These are phyloP conservation scores for Trichoderma harzianum DNA, from an alignment of 2,329 filamentous ascomycete species.

Conservation along the genomic window DNA sequence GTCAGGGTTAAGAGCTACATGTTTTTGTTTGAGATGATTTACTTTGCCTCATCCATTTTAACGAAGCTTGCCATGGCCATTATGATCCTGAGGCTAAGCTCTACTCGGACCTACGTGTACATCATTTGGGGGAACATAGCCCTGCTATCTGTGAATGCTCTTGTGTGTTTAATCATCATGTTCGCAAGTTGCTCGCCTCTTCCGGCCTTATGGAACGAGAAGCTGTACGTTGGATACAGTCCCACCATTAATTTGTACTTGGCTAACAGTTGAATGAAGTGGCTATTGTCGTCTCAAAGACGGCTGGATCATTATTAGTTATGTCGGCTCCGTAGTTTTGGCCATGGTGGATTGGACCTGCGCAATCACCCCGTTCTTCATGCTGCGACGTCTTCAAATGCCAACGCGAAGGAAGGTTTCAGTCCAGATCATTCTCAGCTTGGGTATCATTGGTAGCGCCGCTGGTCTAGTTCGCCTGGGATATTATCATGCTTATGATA, in stretches of 20 bases:
- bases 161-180: neutral
- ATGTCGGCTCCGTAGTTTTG: neutral
- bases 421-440: neutral
- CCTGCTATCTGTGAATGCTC: neutral
- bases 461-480: neutral
- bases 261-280: neutral
- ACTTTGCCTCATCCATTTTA: neutral
- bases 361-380: neutral
- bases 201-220: neutral
- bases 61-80: slow-evolving; percentile 5
- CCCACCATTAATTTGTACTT: neutral
- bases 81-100: neutral
- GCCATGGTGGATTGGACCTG: neutral
- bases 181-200: neutral
- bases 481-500: slow-evolving; percentile 2
- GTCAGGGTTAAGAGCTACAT: neutral
- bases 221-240: neutral
- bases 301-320: slow-evolving; percentile 9
- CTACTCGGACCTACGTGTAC: neutral
- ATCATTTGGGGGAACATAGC: neutral
- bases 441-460: neutral
- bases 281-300: neutral
- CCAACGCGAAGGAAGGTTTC: neutral
- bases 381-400: neutral
- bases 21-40: neutral